These are phyloP conservation scores for Brassica incana DNA, from an alignment of 345 rosid genomes.

Conservation along the genomic window DNA sequence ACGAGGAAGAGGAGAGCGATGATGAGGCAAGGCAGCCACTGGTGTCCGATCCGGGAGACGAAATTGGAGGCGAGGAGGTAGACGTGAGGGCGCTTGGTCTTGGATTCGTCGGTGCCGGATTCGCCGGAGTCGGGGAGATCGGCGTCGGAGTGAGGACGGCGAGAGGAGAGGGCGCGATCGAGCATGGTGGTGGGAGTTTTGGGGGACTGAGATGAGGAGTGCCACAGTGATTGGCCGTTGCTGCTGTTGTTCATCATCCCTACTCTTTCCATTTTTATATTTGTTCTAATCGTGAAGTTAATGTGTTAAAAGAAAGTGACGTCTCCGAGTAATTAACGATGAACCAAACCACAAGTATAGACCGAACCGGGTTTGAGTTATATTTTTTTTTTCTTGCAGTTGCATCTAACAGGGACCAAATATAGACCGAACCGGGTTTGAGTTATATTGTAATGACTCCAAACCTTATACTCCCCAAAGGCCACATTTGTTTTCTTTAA, in stretches of 20 bases:
- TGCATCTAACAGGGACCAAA: too few species aligned
- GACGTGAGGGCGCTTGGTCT: constrained; percentile 58
- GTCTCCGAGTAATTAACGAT: background rate
- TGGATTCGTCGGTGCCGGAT: constrained; percentile 56
- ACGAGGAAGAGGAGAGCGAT: constrained; percentile 43
- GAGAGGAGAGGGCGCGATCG: constrained; percentile 66
- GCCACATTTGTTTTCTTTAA: too few species aligned
- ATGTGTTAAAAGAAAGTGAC: background rate
- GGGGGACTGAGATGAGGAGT: constrained; percentile 44
- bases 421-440: too few species aligned
- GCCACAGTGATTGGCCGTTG: constrained; percentile 38
- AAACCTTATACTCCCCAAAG: too few species aligned
- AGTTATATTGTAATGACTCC: too few species aligned
- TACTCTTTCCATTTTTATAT: constrained; percentile 20
- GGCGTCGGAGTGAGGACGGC: constrained; percentile 53
- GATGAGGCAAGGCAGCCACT: constrained; percentile 54
- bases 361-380: background rate
- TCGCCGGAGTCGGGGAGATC: constrained; percentile 37
- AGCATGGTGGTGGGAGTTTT: constrained; percentile 46
- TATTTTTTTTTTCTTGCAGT: background rate
- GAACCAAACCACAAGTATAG: background rate
- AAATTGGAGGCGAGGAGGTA: constrained; percentile 51
- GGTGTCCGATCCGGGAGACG: constrained; percentile 49
- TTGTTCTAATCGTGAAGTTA: background rate
- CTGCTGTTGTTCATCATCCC: constrained; percentile 1